A percentile compares a stretch with the other conserved stretches of the same genome.
Evolutionary conservation across 805 yeast genomes (phyloP).

Genomic region (Kuraishia capsulata): DNA sequence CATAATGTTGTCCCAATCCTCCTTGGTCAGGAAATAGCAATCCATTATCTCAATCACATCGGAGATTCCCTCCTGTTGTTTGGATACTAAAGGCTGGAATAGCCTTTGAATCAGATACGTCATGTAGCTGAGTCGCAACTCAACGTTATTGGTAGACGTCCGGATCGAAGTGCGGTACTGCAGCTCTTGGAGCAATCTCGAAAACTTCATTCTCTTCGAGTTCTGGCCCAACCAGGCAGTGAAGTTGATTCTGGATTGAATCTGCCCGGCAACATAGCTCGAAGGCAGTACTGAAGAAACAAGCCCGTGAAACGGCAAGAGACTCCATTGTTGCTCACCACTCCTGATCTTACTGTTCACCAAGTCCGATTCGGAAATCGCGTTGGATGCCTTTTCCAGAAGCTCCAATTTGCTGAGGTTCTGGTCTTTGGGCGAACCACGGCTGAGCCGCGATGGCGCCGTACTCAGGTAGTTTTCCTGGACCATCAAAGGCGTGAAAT

Average conservation of each 20-base stretch:
- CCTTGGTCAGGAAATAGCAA: slow-evolving; percentile 74
- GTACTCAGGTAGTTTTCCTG: slow-evolving; percentile 85
- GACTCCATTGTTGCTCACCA: slow-evolving; percentile 89
- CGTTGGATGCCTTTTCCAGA: slow-evolving; percentile 74
- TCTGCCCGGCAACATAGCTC: slow-evolving; percentile 61
- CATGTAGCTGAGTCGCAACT: slow-evolving; percentile 68
- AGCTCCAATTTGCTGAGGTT: slow-evolving; percentile 48
- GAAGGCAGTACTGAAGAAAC: slow-evolving; percentile 80
- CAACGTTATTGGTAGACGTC: slow-evolving; percentile 67
- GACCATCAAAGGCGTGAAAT: slow-evolving; percentile 89
- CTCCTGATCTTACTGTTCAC: slow-evolving; percentile 79
- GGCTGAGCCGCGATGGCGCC: slow-evolving; percentile 33
- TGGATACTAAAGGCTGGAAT: slow-evolving; percentile 43
- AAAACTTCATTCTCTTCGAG: slow-evolving; percentile 72
- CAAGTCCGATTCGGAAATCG: slow-evolving; percentile 77
- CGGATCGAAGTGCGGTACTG: slow-evolving; percentile 80
- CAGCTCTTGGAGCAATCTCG: slow-evolving; percentile 72
- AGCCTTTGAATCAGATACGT: slow-evolving; percentile 54
- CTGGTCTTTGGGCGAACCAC: slow-evolving; percentile 18
- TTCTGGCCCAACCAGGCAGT: slow-evolving; percentile 87
- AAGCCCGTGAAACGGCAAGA: slow-evolving; percentile 85
- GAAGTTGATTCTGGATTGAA: slow-evolving; percentile 65
- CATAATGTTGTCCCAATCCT: slow-evolving; percentile 85
- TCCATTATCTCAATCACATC: slow-evolving; percentile 71
- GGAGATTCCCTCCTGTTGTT: slow-evolving; percentile 56